A percentile compares a stretch with the other conserved stretches of the same genome.
Conservation (phyloP, 2,329 filamentous ascomycete species). For the Colletotrichum truncatum region DNA sequence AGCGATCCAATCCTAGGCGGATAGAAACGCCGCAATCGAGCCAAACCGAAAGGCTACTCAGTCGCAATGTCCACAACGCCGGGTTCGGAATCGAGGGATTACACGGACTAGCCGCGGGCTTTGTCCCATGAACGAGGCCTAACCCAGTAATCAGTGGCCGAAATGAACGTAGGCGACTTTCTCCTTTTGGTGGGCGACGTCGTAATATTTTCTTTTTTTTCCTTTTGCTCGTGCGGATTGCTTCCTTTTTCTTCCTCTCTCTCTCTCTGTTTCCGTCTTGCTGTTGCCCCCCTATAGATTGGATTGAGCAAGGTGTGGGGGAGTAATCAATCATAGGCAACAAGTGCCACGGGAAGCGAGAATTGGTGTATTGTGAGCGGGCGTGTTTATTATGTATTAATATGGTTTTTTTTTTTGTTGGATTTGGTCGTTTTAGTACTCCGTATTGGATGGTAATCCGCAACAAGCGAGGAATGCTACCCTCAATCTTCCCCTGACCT, state of each 20-base stretch:
- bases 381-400: conserved; percentile 19
- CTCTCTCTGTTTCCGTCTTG: not conserved
- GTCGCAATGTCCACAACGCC: conserved; percentile 29
- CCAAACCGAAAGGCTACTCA: conserved; percentile 2
- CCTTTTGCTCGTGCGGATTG: not conserved
- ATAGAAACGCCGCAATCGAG: conserved; percentile 8
- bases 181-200: conserved; percentile 13
- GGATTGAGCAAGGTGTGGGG: conserved; percentile 6
- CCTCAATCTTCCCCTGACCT: conserved; percentile 27
- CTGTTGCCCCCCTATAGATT: conserved; percentile 8
- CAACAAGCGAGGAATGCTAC: conserved; percentile 19
- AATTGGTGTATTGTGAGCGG: conserved; percentile 3
- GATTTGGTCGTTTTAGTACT: not conserved
- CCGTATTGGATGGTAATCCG: conserved; percentile 1
- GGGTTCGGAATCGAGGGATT: not conserved
- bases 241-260: conserved; percentile 6
- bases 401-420: not conserved
- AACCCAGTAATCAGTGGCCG: conserved; percentile 20
- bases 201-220: conserved; percentile 8
- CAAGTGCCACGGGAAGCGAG: conserved; percentile 13
- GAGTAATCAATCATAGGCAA: conserved; percentile 4
- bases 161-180: conserved; percentile 3
- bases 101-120: not conserved
- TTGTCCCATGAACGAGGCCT: conserved; percentile 10
- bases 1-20: conserved; percentile 5